Evolutionary conservation across 805 yeast species (phyloP), one percentile per base, ranked within the genome.

Genomic region (Cephaloascus albidus): DNA sequence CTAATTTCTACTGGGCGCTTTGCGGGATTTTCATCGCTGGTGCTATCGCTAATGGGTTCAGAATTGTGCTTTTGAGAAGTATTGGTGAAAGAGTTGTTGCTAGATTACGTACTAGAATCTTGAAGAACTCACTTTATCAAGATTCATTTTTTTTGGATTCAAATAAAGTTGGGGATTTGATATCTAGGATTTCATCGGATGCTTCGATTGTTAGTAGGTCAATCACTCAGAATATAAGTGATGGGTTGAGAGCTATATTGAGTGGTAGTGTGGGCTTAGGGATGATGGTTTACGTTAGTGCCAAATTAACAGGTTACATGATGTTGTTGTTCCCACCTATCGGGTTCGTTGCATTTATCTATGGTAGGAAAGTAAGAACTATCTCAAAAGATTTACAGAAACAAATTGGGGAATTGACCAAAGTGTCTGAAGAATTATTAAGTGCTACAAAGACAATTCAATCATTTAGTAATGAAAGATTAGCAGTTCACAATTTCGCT

Each of bases 11-110:
- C 51, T 50, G 68, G 1, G 77, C 74, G 0, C 60, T 86, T 36
- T 76, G 76, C 12, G 70, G 68, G 2, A 61, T 88, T 2, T 87
- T 90, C 52, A 52, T 78, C 0, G 50, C 78, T 10, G 96, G 96
- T 2, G 83, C 94, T 1, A 36, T 72, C 14, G 85, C 96, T 5
- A 86, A 89, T 52, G 81, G 79, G 50, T 88, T 89, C 6, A 72
- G 97, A 48, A 74, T 84, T n/a, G 71, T 83, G 32, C 60, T 85
- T 12, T 63, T 90, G 52, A 74, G 89, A 46, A 67, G 80, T 2
- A 84, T 85, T 10, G 96, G 97, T 39, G 97, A 90, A 58, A 72
- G 85, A 45, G 65, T 90, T 30, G 95, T 89, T 44, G 90, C 96
- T 6, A 72, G 93, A 43, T 61, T 90, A 45, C 72, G 97, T 50